phyloP scores from a whole-genome alignment of 2,329 filamentous ascomycete species.

The Exophiala viscosa region DNA sequence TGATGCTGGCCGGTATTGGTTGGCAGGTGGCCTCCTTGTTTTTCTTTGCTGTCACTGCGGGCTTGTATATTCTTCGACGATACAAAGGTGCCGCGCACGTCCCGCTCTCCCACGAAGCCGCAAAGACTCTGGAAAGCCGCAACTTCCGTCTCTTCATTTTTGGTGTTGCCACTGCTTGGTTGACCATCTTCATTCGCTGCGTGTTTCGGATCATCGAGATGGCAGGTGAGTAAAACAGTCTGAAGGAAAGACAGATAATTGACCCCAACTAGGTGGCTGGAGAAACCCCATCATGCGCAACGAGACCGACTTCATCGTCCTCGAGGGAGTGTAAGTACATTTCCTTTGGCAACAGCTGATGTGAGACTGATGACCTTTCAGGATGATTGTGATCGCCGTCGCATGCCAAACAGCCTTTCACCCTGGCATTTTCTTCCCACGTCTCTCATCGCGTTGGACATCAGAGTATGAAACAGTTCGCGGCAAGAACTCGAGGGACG shows the following conservation, averaged over 20 bases:
- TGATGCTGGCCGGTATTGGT: slow-evolving; percentile 57
- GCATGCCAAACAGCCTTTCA: slow-evolving; percentile 23
- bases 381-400: slow-evolving; percentile 21
- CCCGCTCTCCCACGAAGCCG: slow-evolving; percentile 14
- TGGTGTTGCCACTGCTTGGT: slow-evolving; percentile 31
- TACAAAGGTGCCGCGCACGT: not conserved
- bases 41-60: slow-evolving; percentile 28
- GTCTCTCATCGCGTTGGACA: slow-evolving; percentile 11
- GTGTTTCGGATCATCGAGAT: slow-evolving; percentile 50
- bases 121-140: slow-evolving; percentile 4
- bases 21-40: slow-evolving; percentile 53
- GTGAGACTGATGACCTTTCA: slow-evolving; percentile 1
- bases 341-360: not conserved
- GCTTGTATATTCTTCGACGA: slow-evolving; percentile 9
- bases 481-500: slow-evolving; percentile 11
- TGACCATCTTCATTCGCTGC: slow-evolving; percentile 46
- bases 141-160: slow-evolving; percentile 23
- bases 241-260: no score
- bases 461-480: not conserved
- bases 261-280: slow-evolving; percentile 36
- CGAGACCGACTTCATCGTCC: slow-evolving; percentile 47
- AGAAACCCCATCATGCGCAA: slow-evolving; percentile 45
- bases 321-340: slow-evolving; percentile 42
- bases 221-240: slow-evolving; percentile 26
- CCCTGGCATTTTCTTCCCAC: slow-evolving; percentile 25